Conservation (phyloP, 805 yeast genomes). For the Nakazawaea populi region DNA sequence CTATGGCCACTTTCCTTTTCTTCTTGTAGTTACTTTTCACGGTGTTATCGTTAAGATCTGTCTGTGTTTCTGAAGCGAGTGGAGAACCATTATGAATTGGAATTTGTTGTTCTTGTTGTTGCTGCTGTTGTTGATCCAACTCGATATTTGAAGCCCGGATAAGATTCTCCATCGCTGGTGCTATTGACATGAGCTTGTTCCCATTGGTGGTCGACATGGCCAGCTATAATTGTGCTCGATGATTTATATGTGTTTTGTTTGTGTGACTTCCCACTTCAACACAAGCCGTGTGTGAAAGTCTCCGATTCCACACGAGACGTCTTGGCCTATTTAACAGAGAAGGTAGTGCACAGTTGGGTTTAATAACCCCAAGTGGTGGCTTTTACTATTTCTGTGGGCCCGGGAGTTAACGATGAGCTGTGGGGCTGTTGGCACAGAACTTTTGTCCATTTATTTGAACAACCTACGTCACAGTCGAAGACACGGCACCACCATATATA, state of each 20-base stretch:
- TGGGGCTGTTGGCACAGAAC: too few species aligned
- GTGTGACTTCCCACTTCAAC: too few species aligned
- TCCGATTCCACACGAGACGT: too few species aligned
- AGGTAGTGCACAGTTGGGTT: not conserved
- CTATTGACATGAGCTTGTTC: not conserved
- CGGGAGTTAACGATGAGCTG: not conserved
- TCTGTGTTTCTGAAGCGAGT: too few species aligned
- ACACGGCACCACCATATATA: too few species aligned
- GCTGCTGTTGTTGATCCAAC: not conserved
- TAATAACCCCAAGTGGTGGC: not conserved
- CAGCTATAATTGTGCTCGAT: not conserved
- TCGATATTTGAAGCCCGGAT: not conserved
- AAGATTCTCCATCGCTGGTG: slow-evolving; percentile 1
- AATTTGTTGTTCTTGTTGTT: not conserved
- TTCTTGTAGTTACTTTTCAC: slow-evolving; percentile 30
- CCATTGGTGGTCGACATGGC: not conserved
- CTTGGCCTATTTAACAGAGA: not conserved
- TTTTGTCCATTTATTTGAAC: too few species aligned
- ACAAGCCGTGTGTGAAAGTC: not conserved
- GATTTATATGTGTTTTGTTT: too few species aligned
- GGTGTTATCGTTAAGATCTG: not conserved
- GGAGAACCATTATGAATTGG: not conserved
- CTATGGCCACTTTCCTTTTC: slow-evolving; percentile 51
- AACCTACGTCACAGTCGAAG: too few species aligned
- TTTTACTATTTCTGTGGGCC: not conserved